Evolutionary conservation across 1,284 basidiomycete species (phyloP).

Genomic region (Apiotrichum siamense): DNA sequence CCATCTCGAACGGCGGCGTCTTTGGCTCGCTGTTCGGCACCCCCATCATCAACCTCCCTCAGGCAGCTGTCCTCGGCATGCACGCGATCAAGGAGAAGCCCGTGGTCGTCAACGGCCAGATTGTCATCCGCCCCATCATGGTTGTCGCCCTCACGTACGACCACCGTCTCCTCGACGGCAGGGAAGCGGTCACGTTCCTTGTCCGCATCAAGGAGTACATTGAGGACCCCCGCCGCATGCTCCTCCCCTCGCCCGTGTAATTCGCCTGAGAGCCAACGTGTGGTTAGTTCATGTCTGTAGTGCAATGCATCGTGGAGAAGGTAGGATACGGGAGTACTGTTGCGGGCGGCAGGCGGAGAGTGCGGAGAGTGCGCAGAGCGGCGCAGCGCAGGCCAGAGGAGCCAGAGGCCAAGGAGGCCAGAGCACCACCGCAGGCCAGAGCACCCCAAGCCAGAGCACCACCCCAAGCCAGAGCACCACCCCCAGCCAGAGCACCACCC

Average conservation of each 20-base stretch:
- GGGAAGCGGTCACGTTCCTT: slow-evolving; percentile 96
- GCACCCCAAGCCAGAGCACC: too few relatives aligned
- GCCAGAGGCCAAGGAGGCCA: too few relatives aligned
- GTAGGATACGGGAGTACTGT: too few relatives aligned
- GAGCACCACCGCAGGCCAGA: too few relatives aligned
- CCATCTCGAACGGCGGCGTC: slow-evolving; percentile 98
- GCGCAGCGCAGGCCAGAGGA: too few relatives aligned
- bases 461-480: too few relatives aligned
- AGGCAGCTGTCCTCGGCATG: slow-evolving; percentile 93
- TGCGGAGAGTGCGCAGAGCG: too few relatives aligned
- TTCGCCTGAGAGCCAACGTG: too few relatives aligned
- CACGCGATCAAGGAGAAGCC: slow-evolving; percentile 92
- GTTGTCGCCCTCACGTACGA: slow-evolving; percentile 92
- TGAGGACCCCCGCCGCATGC: slow-evolving; percentile 63
- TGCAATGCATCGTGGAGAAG: slow-evolving; percentile 7
- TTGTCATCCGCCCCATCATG: slow-evolving; percentile 90
- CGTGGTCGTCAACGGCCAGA: slow-evolving; percentile 87
- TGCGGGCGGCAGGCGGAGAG: too few relatives aligned
- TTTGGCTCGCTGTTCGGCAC: slow-evolving; percentile 96
- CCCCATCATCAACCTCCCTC: slow-evolving; percentile 95
- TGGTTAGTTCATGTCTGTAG: slow-evolving; percentile 12
- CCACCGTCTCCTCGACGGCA: slow-evolving; percentile 89
- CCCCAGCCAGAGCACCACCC: too few relatives aligned
- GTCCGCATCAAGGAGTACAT: slow-evolving; percentile 67
- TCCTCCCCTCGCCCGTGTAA: slow-evolving; percentile 49